phyloP scores from a whole-genome alignment of 139 green algal genomes.

The Spirogloea muscicola region DNA sequence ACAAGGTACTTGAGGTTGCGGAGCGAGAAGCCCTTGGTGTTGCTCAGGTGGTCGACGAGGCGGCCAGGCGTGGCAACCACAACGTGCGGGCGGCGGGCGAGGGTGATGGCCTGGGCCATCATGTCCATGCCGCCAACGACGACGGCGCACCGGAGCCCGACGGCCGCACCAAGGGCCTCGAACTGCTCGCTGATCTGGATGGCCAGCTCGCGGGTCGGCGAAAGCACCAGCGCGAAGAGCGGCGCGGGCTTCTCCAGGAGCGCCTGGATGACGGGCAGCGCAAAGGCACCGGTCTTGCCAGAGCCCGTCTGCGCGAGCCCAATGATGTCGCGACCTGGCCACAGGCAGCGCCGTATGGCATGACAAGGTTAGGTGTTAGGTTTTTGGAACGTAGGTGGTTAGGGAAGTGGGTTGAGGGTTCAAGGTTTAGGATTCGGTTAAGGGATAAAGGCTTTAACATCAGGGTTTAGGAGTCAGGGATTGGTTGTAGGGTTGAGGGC shows the following conservation, averaged over 20 bases:
- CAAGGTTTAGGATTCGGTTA: too few species aligned
- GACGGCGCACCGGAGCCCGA: slow-evolving; percentile 57
- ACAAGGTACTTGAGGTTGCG: slow-evolving; percentile 32
- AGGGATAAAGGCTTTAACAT: not conserved
- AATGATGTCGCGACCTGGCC: slow-evolving; percentile 81
- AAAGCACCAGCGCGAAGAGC: slow-evolving; percentile 85
- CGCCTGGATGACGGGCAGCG: slow-evolving; percentile 88
- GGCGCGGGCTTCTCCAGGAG: slow-evolving; percentile 86
- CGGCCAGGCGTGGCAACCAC: slow-evolving; percentile 92
- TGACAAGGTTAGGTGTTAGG: not conserved
- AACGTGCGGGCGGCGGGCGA: slow-evolving; percentile 78
- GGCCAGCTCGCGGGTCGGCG: slow-evolving; percentile 92
- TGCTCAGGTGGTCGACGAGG: slow-evolving; percentile 51
- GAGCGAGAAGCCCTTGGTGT: slow-evolving; percentile 96
- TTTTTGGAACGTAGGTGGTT: too few species aligned
- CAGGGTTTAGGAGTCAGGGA: too few species aligned
- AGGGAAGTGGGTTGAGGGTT: too few species aligned
- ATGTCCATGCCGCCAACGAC: slow-evolving; percentile 89
- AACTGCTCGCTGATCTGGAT: slow-evolving; percentile 95
- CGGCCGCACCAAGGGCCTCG: slow-evolving; percentile 69
- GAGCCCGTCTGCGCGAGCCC: slow-evolving; percentile 95
- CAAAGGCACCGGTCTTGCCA: slow-evolving; percentile 97
- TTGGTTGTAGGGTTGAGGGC: too few species aligned
- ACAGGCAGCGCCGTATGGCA: too few species aligned
- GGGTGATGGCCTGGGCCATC: slow-evolving; percentile 66